A percentile compares a stretch with the other conserved stretches of the same genome.
These are phyloP conservation scores for Cladosporium austrohemisphaericum DNA, from an alignment of 2,329 filamentous ascomycete species.

Conservation along the genomic window DNA sequence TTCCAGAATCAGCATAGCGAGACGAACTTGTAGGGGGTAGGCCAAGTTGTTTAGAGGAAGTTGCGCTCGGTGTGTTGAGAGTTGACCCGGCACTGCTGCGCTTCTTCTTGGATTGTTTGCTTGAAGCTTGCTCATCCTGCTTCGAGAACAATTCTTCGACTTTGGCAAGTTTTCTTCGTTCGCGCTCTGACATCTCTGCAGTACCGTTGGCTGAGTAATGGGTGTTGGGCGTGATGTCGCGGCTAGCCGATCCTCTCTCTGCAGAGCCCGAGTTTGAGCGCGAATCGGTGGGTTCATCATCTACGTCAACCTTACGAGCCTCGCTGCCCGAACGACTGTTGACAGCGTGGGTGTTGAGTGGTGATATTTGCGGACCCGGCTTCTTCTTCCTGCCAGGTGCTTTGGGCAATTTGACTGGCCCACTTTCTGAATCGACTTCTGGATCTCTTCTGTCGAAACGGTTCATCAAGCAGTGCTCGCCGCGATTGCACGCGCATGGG, in stretches of 20 bases:
- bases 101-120: slow-evolving; percentile 49
- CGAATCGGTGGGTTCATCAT: slow-evolving; percentile 56
- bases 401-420: slow-evolving; percentile 36
- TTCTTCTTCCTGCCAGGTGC: slow-evolving; percentile 48
- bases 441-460: slow-evolving; percentile 32
- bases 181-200: slow-evolving; percentile 57
- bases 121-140: slow-evolving; percentile 55
- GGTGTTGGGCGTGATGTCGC: slow-evolving; percentile 58
- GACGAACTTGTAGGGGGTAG: slow-evolving; percentile 29
- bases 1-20: slow-evolving; percentile 28
- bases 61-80: slow-evolving; percentile 48
- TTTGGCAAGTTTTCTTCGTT: slow-evolving; percentile 60
- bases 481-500: slow-evolving; percentile 67
- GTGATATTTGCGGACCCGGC: slow-evolving; percentile 48
- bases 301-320: slow-evolving; percentile 43
- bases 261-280: slow-evolving; percentile 56
- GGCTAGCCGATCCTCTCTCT: slow-evolving; percentile 54
- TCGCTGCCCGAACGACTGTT: slow-evolving; percentile 61
- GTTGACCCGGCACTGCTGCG: slow-evolving; percentile 55
- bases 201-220: slow-evolving; percentile 49
- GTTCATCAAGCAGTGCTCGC: slow-evolving; percentile 33
- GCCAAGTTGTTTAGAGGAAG: slow-evolving; percentile 41
- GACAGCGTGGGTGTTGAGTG: slow-evolving; percentile 51
- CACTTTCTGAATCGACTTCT: slow-evolving; percentile 22
- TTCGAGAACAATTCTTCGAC: slow-evolving; percentile 61